Evolutionary conservation across 1,139 yeast species (phyloP).

Genomic region (Blastobotrys indianensis): DNA sequence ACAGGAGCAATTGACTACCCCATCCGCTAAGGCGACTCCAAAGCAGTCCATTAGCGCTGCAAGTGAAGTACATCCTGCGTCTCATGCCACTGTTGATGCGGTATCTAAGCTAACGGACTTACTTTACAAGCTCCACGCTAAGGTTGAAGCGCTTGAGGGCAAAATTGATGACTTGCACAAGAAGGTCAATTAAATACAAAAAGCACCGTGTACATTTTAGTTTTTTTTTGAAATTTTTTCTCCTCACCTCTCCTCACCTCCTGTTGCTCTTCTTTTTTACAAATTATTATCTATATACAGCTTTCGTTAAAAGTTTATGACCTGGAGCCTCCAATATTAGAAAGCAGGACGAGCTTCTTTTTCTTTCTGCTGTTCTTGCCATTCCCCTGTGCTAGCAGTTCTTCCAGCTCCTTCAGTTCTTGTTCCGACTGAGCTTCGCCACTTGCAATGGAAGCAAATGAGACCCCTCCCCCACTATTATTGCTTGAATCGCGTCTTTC

Average conservation of each 20-base stretch:
- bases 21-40: slow-evolving; percentile 8
- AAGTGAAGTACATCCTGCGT: slow-evolving; percentile 1
- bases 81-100: slow-evolving; percentile 2
- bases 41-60: background rate
- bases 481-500: background rate
- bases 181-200: slow-evolving; percentile 1
- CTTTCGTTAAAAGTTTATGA: no score
- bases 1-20: slow-evolving; percentile 3
- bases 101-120: slow-evolving; percentile 14
- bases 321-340: slow-evolving; percentile 15
- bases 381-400: slow-evolving; percentile 24
- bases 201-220: background rate
- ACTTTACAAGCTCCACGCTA: slow-evolving; percentile 21
- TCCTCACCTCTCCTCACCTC: background rate
- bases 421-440: slow-evolving; percentile 17
- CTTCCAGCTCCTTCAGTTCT: slow-evolving; percentile 16
- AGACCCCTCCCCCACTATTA: background rate
- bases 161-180: slow-evolving; percentile 15
- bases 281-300: background rate
- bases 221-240: background rate
- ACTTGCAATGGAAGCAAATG: slow-evolving; percentile 19
- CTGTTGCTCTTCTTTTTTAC: background rate
- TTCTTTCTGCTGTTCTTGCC: slow-evolving; percentile 35
- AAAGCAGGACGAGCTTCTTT: slow-evolving; percentile 35
- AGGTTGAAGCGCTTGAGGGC: slow-evolving; percentile 22